Evolutionary conservation across 805 yeast genomes (phyloP).

Genomic region (Cyberlindnera subsufficiens): DNA sequence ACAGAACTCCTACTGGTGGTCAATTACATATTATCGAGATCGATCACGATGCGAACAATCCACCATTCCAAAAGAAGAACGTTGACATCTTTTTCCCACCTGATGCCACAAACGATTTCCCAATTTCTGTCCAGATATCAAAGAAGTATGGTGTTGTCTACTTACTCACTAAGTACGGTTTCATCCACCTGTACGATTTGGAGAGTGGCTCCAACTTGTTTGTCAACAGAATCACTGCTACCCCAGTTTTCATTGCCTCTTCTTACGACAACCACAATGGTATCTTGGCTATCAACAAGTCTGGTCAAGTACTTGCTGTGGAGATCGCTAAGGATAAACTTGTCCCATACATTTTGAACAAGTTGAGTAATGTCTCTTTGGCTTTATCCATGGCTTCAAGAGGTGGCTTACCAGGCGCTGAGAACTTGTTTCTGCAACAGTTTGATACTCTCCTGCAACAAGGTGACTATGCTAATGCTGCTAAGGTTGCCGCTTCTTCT

Average conservation of each 20-base stretch:
- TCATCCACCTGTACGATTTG: constrained; percentile 90
- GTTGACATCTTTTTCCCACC: constrained; percentile 96
- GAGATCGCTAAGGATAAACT: constrained; percentile 80
- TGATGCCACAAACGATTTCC: constrained; percentile 94
- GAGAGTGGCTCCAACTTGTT: constrained; percentile 90
- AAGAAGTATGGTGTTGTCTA: constrained; percentile 82
- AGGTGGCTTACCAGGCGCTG: constrained; percentile 98
- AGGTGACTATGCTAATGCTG: constrained; percentile 90
- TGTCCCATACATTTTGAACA: constrained; percentile 83
- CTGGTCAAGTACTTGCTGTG: constrained; percentile 92
- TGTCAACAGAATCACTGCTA: constrained; percentile 94
- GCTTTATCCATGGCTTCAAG: constrained; percentile 89
- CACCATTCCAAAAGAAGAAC: constrained; percentile 87
- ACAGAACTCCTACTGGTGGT: constrained; percentile 72
- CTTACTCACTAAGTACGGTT: constrained; percentile 91
- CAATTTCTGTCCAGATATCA: constrained; percentile 84
- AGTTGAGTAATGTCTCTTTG: constrained; percentile 77
- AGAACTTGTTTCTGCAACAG: constrained; percentile 82
- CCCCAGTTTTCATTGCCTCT: constrained; percentile 88
- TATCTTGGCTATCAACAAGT: constrained; percentile 86
- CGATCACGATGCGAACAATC: constrained; percentile 79
- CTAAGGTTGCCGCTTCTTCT: constrained; percentile 94
- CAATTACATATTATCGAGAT: constrained; percentile 91
- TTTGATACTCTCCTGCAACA: constrained; percentile 77
- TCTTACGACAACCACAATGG: constrained; percentile 70